Percentiles rank a stretch among this genome's conserved stretches.
phyloP scores from a whole-genome alignment of 345 rosid species.

The Dipteronia sinensis region DNA sequence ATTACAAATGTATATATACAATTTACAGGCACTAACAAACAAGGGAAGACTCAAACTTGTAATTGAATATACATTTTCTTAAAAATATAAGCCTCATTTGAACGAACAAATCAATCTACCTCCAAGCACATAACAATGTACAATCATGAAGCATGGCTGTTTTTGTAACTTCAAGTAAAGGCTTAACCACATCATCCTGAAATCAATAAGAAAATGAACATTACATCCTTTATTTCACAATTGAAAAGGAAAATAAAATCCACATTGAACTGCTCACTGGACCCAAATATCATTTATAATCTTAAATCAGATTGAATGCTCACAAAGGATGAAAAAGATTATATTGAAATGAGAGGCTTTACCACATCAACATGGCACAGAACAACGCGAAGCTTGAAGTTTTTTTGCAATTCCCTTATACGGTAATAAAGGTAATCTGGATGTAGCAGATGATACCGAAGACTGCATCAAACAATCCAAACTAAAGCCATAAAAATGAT shows the following conservation, averaged over 20 bases:
- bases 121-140: constrained; percentile 86
- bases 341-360: constrained; percentile 30
- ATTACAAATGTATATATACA: not conserved
- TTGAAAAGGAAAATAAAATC: not conserved
- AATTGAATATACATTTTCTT: not conserved
- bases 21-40: not conserved
- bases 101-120: constrained; percentile 38
- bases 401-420: constrained; percentile 86
- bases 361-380: constrained; percentile 95
- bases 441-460: constrained; percentile 89
- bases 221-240: not conserved
- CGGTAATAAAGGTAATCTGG: constrained; percentile 91
- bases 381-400: constrained; percentile 83
- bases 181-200: constrained; percentile 83
- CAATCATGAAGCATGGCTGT: constrained; percentile 87
- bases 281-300: not conserved
- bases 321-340: not conserved
- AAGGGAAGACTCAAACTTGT: not conserved
- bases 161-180: constrained; percentile 78
- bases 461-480: constrained; percentile 48
- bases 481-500: not conserved
- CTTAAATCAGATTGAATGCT: not conserved
- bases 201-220: constrained; percentile 21
- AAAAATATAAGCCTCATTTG: not conserved
- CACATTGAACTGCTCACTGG: not conserved